Evolutionary conservation across 495 filamentous ascomycete genomes (phyloP), one percentile per base, ranked within the genome.

Genomic region (Podospora fimiseda): DNA sequence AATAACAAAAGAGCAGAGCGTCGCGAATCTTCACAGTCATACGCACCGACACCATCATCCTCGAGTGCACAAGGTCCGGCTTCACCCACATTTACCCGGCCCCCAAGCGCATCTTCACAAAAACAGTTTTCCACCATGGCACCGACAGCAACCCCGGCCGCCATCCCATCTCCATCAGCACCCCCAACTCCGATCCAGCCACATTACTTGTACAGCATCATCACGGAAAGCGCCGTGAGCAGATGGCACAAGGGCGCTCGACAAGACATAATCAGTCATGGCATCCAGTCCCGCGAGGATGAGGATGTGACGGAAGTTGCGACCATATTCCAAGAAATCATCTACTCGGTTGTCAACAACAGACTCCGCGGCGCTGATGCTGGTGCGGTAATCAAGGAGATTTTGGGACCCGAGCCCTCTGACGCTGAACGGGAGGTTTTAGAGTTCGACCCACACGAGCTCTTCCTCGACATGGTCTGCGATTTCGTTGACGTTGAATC

Each of bases 401-500:
- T 96, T 19, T 66, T 95, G 19, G 83, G 78, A 2, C 74, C 76
- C 41, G 73, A 79, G 45, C 61, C 70, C 38, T 67, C 72, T 16
- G 67, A 70, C 7, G 67, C 72, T 13, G 74, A 79, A 51, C 67
- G 56, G 13, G 63, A 66, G 30, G 60, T 60, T 41, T 53, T 66
- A 33, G 55, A 65, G 13, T 77, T 88, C 51, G 83, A 89, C 62
- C 70, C 82, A 2, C 76, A 78, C 43, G 80, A 81, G 9, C 66
- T 91, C 2, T 96, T 98, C 61, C 79, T 96, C 41, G 89, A 95
- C 62, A 85, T 78, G 2, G 65, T 96, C 21, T 86, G 88, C 2
- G 82, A 90, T 38, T 77, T 91, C 24, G 79, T 85, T 23, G 83
- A 87, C 16, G 73, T 81, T n/a, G 86, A 90, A 50, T 74, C 77